Percentiles rank a stretch among this genome's conserved stretches.
phyloP scores from a whole-genome alignment of 176 grass and related monocot genomes.

The Musa schizocarpa region DNA sequence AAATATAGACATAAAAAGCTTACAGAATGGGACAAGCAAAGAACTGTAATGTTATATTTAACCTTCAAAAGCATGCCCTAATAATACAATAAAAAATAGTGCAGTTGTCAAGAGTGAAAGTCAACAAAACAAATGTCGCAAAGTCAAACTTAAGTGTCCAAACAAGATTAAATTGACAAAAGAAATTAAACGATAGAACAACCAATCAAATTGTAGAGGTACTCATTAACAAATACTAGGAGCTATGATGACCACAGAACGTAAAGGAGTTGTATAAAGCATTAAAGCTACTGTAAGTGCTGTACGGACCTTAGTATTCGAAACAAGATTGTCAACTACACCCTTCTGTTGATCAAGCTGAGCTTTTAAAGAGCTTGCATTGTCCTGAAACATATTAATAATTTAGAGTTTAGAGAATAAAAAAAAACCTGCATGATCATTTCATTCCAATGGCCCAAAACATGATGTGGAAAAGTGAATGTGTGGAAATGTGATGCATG shows the following conservation, averaged over 20 bases:
- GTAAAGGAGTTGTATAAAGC: no score
- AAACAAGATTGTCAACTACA: slow-evolving; percentile 86
- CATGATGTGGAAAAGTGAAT: no score
- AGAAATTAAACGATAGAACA: background rate
- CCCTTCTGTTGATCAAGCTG: slow-evolving; percentile 93
- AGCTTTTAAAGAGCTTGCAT: slow-evolving; percentile 73
- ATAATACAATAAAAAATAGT: background rate
- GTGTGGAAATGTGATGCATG: background rate
- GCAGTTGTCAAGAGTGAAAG: background rate
- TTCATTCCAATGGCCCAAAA: background rate
- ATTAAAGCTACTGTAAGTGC: background rate
- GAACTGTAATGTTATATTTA: no score
- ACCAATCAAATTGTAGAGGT: background rate
- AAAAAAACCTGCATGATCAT: background rate
- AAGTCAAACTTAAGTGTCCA: background rate
- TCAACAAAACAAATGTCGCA: background rate
- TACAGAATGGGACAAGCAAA: background rate
- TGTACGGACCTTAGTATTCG: slow-evolving; percentile 66
- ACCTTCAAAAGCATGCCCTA: background rate
- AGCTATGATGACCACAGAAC: no score
- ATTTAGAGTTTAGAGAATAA: slow-evolving; percentile 2
- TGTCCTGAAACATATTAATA: slow-evolving; percentile 53
- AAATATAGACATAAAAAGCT: background rate
- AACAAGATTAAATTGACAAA: background rate
- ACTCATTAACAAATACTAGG: no score